These are phyloP conservation scores for Psilocybe cyanescens DNA, from an alignment of 768 basidiomycete genomes.

Conservation along the genomic window DNA sequence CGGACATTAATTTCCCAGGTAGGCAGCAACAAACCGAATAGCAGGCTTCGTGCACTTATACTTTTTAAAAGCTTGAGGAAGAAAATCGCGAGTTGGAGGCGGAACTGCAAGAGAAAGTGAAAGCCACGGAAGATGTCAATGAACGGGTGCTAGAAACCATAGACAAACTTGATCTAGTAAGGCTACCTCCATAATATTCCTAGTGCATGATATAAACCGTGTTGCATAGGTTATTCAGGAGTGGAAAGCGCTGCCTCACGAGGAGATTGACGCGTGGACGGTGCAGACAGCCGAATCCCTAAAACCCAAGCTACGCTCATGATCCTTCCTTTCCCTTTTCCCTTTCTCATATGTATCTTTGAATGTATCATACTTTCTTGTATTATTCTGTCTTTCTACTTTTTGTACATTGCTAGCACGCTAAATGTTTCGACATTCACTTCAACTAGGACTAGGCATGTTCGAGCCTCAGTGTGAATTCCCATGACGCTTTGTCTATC, in stretches of 20 bases:
- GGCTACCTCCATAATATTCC: conserved; percentile 10
- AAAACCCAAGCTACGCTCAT: conserved; percentile 34
- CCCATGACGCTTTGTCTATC: too few species aligned
- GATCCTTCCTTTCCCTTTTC: conserved; percentile 9
- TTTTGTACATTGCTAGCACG: background rate
- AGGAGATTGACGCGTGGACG: conserved; percentile 66
- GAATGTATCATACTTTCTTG: background rate
- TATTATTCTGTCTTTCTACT: background rate
- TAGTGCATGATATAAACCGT: background rate
- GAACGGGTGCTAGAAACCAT: conserved; percentile 49
- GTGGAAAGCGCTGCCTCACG: conserved; percentile 61
- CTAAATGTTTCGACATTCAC: too few species aligned
- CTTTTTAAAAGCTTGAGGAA: conserved; percentile 52
- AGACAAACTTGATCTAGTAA: conserved; percentile 57
- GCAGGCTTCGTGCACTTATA: background rate
- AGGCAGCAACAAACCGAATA: conserved; percentile 7
- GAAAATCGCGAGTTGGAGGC: conserved; percentile 54
- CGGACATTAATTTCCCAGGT: conserved; percentile 43
- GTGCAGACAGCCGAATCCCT: conserved; percentile 49
- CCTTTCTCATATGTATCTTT: background rate
- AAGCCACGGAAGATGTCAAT: conserved; percentile 49
- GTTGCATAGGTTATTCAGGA: conserved; percentile 44
- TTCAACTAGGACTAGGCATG: too few species aligned
- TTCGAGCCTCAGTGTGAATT: too few species aligned
- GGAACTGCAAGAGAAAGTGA: conserved; percentile 52